A percentile compares a stretch with the other conserved stretches of the same genome.
Evolutionary conservation across 768 basidiomycete species (phyloP).

Genomic region (Xerocomellus dryophilus): DNA sequence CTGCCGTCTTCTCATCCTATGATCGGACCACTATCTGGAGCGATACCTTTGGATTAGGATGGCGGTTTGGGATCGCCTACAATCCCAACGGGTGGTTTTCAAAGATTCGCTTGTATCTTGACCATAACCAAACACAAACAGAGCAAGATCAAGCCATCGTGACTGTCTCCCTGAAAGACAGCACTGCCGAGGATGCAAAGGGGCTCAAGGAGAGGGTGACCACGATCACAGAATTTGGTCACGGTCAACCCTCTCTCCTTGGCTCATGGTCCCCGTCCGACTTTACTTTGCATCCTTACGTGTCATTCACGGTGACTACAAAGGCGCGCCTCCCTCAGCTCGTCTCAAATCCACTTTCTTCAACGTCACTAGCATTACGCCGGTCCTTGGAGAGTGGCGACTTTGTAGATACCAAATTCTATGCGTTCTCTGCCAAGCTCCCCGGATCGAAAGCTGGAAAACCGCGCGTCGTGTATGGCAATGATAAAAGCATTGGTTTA

Average conservation of each 20-base stretch:
- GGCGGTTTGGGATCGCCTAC: conserved; percentile 28
- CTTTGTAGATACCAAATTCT: conserved; percentile 30
- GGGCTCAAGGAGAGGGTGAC: conserved; percentile 9
- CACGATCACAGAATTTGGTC: conserved; percentile 27
- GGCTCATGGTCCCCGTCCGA: conserved; percentile 21
- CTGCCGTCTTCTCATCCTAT: conserved; percentile 10
- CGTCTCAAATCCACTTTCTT: conserved; percentile 13
- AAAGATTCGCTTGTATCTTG: conserved; percentile 25
- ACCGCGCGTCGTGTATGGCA: conserved; percentile 28
- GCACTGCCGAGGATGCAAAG: conserved; percentile 1
- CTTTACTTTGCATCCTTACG: conserved; percentile 17
- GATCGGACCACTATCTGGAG: conserved; percentile 17
- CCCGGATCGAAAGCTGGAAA: conserved; percentile 10
- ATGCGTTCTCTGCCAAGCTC: conserved; percentile 24
- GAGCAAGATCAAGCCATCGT: conserved; percentile 21
- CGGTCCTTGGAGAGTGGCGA: conserved; percentile 26
- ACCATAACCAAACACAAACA: conserved; percentile 24
- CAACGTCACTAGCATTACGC: conserved; percentile 18
- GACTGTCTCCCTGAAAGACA: conserved; percentile 9
- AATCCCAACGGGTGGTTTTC: conserved; percentile 21
- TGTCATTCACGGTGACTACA: conserved; percentile 19
- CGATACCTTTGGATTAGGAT: conserved; percentile 27
- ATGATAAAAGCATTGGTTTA: conserved; percentile 15
- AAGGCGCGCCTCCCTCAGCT: conserved; percentile 13
- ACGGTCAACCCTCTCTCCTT: conserved; percentile 22